Percentiles rank a stretch among this genome's conserved stretches.
These are phyloP conservation scores for Pythium chondricola DNA, from an alignment of 352 stramenopile genomes.

Conservation along the genomic window DNA sequence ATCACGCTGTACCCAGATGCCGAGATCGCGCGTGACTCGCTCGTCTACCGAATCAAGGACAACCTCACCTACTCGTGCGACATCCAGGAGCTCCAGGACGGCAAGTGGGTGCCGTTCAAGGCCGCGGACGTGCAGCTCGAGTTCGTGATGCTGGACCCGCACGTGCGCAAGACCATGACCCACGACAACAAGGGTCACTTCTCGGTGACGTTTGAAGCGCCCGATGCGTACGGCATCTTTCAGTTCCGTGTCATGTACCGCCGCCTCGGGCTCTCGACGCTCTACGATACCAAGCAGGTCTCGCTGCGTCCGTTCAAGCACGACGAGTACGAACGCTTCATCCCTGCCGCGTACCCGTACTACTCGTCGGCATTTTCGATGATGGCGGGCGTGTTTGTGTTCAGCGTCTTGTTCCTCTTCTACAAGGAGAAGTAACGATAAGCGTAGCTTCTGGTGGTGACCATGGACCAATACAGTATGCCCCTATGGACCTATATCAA, in stretches of 20 bases:
- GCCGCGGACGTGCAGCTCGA: conserved; percentile 89
- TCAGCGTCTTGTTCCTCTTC: conserved; percentile 88
- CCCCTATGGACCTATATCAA: background rate
- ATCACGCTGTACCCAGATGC: conserved; percentile 89
- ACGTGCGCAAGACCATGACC: conserved; percentile 85
- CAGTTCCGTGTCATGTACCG: conserved; percentile 92
- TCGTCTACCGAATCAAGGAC: conserved; percentile 93
- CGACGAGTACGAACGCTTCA: conserved; percentile 94
- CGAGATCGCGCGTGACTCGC: conserved; percentile 74
- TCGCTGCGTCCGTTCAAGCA: conserved; percentile 92
- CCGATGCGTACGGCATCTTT: conserved; percentile 93
- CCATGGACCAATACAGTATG: background rate
- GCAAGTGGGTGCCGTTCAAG: conserved; percentile 72
- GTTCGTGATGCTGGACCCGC: conserved; percentile 93
- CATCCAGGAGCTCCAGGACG: conserved; percentile 80
- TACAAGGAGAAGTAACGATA: conserved; percentile 76
- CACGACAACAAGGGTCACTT: conserved; percentile 75
- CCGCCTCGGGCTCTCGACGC: conserved; percentile 77
- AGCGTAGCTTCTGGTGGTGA: too few species aligned
- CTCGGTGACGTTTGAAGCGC: conserved; percentile 79
- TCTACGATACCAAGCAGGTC: conserved; percentile 88
- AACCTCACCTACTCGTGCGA: conserved; percentile 90
- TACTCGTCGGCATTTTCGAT: conserved; percentile 89
- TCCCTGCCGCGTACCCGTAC: conserved; percentile 90
- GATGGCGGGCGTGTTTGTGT: conserved; percentile 88